These are phyloP conservation scores for Astrocystis sublimbata DNA, from an alignment of 495 filamentous ascomycete genomes.

Conservation along the genomic window DNA sequence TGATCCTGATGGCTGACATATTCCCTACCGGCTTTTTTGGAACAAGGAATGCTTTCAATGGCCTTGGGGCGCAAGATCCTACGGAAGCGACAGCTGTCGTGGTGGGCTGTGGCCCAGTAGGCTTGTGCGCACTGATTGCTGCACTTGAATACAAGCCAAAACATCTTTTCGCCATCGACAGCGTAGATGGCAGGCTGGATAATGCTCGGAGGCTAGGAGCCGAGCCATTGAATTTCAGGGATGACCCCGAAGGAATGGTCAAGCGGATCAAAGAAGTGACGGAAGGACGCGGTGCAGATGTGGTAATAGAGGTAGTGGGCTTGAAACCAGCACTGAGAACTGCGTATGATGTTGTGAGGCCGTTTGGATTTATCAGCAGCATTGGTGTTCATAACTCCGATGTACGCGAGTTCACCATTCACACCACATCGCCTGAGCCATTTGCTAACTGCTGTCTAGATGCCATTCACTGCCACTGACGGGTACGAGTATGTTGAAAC, in stretches of 20 bases:
- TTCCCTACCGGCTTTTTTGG: conserved; percentile 89
- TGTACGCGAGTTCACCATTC: conserved; percentile 45
- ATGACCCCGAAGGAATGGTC: conserved; percentile 65
- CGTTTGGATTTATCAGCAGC: conserved; percentile 83
- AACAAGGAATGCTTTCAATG: conserved; percentile 76
- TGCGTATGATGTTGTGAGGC: conserved; percentile 81
- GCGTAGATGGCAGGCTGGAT: conserved; percentile 73
- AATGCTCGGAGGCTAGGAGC: conserved; percentile 77
- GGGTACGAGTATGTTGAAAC: conserved; percentile 63
- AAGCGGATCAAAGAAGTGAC: conserved; percentile 75
- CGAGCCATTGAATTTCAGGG: conserved; percentile 80
- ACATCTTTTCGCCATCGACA: conserved; percentile 83
- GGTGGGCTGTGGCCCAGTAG: conserved; percentile 88
- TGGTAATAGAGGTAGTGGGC: conserved; percentile 90
- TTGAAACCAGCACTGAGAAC: conserved; percentile 78
- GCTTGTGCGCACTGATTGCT: conserved; percentile 83
- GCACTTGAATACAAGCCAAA: conserved; percentile 78
- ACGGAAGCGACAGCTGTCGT: conserved; percentile 73
- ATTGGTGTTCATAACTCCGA: conserved; percentile 93
- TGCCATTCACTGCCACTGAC: conserved; percentile 80
- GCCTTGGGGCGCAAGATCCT: conserved; percentile 62
- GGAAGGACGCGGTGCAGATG: conserved; percentile 83
- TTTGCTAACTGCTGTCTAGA: conserved; percentile 48
- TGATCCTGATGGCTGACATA: conserved; percentile 91
- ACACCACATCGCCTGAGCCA: neutral